These are phyloP conservation scores for Alternaria alternata DNA, from an alignment of 2,329 filamentous ascomycete genomes.

Conservation along the genomic window DNA sequence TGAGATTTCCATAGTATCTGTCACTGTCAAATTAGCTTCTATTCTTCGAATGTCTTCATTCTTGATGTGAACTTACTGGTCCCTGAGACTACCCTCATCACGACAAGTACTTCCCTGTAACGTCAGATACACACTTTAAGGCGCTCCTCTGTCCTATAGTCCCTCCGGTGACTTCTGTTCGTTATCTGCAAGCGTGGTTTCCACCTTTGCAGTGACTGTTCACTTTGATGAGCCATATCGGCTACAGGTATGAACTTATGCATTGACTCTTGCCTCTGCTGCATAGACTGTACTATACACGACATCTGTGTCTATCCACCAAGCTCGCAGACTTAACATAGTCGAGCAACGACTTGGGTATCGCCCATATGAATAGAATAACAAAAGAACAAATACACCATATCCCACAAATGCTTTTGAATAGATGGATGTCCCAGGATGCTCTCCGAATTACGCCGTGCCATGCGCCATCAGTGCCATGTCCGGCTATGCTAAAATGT, in stretches of 20 bases:
- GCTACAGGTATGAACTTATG: background rate
- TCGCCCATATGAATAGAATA: background rate
- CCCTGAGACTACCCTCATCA: too few relatives aligned
- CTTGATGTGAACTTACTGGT: too few relatives aligned
- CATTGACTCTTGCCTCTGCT: background rate
- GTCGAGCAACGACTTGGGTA: background rate
- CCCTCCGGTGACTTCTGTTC: too few relatives aligned
- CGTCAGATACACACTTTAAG: too few relatives aligned
- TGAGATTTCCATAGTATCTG: too few relatives aligned
- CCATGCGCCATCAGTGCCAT: background rate
- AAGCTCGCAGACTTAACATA: background rate
- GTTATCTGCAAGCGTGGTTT: too few relatives aligned
- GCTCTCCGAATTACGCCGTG: background rate
- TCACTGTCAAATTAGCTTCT: too few relatives aligned
- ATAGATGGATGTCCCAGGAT: background rate
- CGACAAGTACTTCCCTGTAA: too few relatives aligned
- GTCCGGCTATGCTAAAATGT: slow-evolving; percentile 3
- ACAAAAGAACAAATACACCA: background rate
- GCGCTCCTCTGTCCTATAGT: too few relatives aligned
- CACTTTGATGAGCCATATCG: too few relatives aligned
- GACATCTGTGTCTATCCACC: background rate
- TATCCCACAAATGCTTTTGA: background rate
- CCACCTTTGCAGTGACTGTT: too few relatives aligned
- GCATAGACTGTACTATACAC: background rate
- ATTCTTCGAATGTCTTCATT: too few relatives aligned